phyloP scores from a whole-genome alignment of 1,284 basidiomycete species.

The Sporisorium sorghi region DNA sequence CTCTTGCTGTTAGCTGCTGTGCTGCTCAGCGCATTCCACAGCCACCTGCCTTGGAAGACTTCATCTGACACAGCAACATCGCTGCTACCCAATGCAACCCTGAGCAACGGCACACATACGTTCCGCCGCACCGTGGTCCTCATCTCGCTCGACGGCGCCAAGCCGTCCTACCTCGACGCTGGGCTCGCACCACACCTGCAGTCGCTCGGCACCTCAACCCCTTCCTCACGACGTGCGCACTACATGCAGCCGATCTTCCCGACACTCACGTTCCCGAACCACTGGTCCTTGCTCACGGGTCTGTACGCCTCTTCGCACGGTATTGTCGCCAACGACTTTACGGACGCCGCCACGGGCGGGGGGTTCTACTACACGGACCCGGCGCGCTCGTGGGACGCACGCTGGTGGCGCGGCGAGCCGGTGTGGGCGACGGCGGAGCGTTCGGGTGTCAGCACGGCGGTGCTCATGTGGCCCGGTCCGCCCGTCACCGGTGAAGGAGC shows the following conservation, averaged over 20 bases:
- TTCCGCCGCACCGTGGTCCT: slow-evolving; percentile 77
- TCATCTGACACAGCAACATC: too few relatives aligned
- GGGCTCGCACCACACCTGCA: slow-evolving; percentile 81
- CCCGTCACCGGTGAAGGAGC: slow-evolving; percentile 32
- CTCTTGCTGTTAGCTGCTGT: slow-evolving; percentile 18
- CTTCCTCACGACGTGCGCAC: slow-evolving; percentile 7
- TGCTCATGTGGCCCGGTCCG: slow-evolving; percentile 61
- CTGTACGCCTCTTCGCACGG: slow-evolving; percentile 74
- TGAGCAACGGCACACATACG: slow-evolving; percentile 47
- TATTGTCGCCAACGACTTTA: slow-evolving; percentile 91
- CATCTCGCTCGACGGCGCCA: slow-evolving; percentile 85
- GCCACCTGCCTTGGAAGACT: too few relatives aligned
- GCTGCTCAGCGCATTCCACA: slow-evolving; percentile 9
- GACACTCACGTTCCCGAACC: slow-evolving; percentile 81
- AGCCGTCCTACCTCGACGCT: slow-evolving; percentile 86
- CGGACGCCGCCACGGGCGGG: slow-evolving; percentile 4
- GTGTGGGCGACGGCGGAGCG: slow-evolving; percentile 50
- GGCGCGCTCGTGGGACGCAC: slow-evolving; percentile 31
- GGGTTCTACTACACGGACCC: slow-evolving; percentile 58
- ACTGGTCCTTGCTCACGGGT: slow-evolving; percentile 71
- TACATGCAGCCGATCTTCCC: slow-evolving; percentile 85
- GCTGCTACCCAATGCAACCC: slow-evolving; percentile 12
- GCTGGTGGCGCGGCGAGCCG: slow-evolving; percentile 56
- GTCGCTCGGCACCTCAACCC: slow-evolving; percentile 6
- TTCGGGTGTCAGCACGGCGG: slow-evolving; percentile 34